Conservation (phyloP, 495 filamentous ascomycete species). For the Penicillium arizonense region DNA sequence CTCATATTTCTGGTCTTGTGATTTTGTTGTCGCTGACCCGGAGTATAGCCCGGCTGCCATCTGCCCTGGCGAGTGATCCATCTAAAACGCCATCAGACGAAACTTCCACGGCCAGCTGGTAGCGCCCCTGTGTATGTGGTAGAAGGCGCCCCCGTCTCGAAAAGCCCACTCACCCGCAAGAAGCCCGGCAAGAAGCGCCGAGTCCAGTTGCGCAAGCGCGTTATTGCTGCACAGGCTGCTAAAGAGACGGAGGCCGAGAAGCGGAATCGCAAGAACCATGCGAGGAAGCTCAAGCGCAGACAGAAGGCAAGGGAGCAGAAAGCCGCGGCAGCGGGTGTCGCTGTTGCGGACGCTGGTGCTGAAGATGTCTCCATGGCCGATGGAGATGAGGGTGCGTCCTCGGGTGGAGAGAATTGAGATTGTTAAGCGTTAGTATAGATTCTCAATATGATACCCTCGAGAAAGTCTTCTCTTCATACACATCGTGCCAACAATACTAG, state of each 20-base stretch:
- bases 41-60: conserved; percentile 38
- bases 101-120: conserved; percentile 27
- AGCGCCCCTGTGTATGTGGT: conserved; percentile 27
- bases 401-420: conserved; percentile 11
- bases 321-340: conserved; percentile 28
- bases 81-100: conserved; percentile 39
- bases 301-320: conserved; percentile 46
- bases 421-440: not conserved
- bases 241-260: conserved; percentile 46
- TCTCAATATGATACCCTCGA: conserved; percentile 26
- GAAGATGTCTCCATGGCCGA: conserved; percentile 21
- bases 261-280: conserved; percentile 45
- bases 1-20: not conserved
- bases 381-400: conserved; percentile 18
- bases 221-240: conserved; percentile 23
- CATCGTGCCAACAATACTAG: not conserved
- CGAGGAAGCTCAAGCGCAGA: conserved; percentile 43
- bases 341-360: conserved; percentile 13
- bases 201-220: conserved; percentile 39
- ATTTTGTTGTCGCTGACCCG: not conserved
- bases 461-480: not conserved
- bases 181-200: conserved; percentile 51
- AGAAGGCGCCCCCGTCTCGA: conserved; percentile 20
- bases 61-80: conserved; percentile 44
- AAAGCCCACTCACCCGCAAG: conserved; percentile 34